These are phyloP conservation scores for Vanrija sp. DNA, from an alignment of 1,284 basidiomycete genomes.

Conservation along the genomic window DNA sequence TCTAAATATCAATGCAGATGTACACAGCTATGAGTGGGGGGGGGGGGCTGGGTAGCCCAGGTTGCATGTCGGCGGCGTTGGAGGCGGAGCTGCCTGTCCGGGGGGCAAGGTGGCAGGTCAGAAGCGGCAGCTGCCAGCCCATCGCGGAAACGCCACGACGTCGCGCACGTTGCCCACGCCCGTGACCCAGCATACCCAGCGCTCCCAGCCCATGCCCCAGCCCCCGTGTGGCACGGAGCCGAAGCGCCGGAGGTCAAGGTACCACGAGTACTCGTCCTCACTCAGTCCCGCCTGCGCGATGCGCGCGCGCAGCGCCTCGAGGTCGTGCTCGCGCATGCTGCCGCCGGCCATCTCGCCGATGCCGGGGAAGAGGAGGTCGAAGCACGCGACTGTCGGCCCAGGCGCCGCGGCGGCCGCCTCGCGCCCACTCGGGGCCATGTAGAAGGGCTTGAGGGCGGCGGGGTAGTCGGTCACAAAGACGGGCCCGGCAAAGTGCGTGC, in stretches of 20 bases:
- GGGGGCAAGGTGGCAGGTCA: constrained; percentile 21
- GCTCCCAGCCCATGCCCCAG: constrained; percentile 88
- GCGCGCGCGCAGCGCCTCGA: constrained; percentile 56
- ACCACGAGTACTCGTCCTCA: constrained; percentile 70
- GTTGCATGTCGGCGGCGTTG: constrained; percentile 32
- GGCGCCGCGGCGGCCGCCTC: constrained; percentile 4
- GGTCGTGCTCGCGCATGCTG: constrained; percentile 79
- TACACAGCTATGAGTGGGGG: no score
- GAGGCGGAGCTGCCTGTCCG: constrained; percentile 32
- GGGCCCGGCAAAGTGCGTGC: constrained; percentile 59
- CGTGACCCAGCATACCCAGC: constrained; percentile 75
- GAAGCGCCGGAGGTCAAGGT: constrained; percentile 68
- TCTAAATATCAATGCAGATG: no score
- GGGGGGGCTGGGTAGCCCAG: background rate
- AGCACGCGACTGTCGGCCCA: constrained; percentile 72
- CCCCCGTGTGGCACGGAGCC: constrained; percentile 87
- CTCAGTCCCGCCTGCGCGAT: constrained; percentile 57
- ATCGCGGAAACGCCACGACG: constrained; percentile 82
- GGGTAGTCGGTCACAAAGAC: constrained; percentile 94
- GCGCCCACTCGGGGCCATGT: constrained; percentile 63
- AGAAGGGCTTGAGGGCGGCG: constrained; percentile 79
- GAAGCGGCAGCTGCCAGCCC: constrained; percentile 61
- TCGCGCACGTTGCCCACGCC: constrained; percentile 82
- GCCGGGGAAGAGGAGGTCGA: constrained; percentile 84
- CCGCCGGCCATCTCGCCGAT: constrained; percentile 91